Evolutionary conservation across 345 rosid species (phyloP), one percentile per base, ranked within the genome.

Genomic region (Camelina neglecta): DNA sequence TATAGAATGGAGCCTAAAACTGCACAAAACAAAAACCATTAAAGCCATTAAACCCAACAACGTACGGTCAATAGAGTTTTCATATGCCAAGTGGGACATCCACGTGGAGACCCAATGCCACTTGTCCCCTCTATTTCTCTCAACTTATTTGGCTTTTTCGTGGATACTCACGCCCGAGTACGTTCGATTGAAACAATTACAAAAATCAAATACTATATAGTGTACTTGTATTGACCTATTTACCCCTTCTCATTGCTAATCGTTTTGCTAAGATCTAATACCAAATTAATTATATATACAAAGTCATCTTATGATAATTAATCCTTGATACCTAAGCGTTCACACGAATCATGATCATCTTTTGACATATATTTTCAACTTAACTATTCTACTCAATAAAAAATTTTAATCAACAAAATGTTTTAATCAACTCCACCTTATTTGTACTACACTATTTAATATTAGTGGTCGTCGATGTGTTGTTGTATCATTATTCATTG

Each of bases 81-180:
- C 1, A 59, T 58, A 24, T 78, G 78, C 74, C 81, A 78, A 73
- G 81, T 78, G 81, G 58, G 70, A 67, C 38, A 60, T 51, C 70
- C 59, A 72, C 81, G 81, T 78, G 81, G 78, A 60, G 45, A 54
- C 41, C 3, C 70, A 3, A 66, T 49, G 50, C 23, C 78, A 76
- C 80, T 76, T 69, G 80, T 76, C 65, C 26, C 29, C 49, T 35
- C 31, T 16, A 24, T 24, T 3, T 42, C 39, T 71, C 59, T 50
- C n/a, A 11, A 53, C 20, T 63, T 65, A 44, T 57, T 74, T 69
- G 71, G 33, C 53, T 69, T 24, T 65, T 31, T 55, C 75, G 35
- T 71, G 67, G 80, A 18, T 77, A 49, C 21, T 71, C 70, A 64
- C 80, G 76, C 80, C 80, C 45, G 5, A 70, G 3, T 31, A 54